phyloP scores from a whole-genome alignment of 2,329 filamentous ascomycete genomes.

The Colletotrichum sp. region DNA sequence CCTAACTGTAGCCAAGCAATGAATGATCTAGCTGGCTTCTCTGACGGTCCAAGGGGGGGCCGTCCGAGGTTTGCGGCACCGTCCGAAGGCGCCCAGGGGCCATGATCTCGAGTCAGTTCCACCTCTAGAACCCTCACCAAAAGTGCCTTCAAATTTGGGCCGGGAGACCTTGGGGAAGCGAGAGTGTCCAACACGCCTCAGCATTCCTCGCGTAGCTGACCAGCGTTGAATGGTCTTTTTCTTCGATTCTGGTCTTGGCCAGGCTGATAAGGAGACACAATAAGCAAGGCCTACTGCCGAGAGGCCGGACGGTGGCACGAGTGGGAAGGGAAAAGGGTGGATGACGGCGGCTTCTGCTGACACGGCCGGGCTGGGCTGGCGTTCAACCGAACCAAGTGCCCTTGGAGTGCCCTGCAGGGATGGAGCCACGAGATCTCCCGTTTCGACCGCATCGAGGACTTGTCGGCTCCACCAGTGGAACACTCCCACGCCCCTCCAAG shows the following conservation, averaged over 20 bases:
- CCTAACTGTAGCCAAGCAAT: background rate
- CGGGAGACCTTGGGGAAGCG: background rate
- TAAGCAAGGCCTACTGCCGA: constrained; percentile 9
- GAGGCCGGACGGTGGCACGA: constrained; percentile 6
- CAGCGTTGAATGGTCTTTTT: background rate
- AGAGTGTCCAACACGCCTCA: background rate
- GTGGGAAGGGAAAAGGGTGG: constrained; percentile 5
- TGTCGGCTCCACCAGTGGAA: constrained; percentile 18
- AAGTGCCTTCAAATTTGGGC: background rate
- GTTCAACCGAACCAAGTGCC: constrained; percentile 22
- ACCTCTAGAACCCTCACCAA: background rate
- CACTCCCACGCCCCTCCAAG: constrained; percentile 16
- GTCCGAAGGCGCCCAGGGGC: constrained; percentile 20
- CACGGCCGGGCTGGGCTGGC: constrained; percentile 16
- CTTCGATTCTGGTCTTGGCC: background rate
- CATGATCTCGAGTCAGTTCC: constrained; percentile 16
- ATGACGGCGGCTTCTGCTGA: constrained; percentile 10
- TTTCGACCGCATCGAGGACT: constrained; percentile 23
- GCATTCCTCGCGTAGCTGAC: background rate
- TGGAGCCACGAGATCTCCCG: constrained; percentile 26
- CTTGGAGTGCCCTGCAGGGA: constrained; percentile 24
- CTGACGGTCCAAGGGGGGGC: constrained; percentile 12
- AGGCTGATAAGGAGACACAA: background rate
- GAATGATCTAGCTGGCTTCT: constrained; percentile 7
- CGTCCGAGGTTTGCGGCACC: constrained; percentile 21